Base-by-base conservation (phyloP, 2,329 filamentous ascomycete genomes). In the Hymenoscyphus albidus region DNA sequence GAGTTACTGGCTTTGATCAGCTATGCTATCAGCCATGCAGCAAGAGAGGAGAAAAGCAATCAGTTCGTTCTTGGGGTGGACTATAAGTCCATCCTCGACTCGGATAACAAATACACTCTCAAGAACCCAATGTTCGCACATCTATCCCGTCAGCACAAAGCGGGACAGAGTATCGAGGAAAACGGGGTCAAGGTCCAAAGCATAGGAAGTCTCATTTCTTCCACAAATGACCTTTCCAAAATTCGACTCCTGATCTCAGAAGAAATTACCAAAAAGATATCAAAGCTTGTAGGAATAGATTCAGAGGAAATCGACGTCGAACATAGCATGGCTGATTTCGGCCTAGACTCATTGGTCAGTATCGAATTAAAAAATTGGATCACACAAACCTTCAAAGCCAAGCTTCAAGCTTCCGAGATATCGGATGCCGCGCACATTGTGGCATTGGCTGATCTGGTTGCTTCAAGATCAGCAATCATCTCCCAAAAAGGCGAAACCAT, bases 381-480 rank as follows among this genome's bases (percentile, higher is more conserved):
- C 14, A 56, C 40, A 18, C 60, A 60, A 32, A 71, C 70, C 10
- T 73, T 75, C 55, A 65, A 70, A 56, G 67, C 68, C 5, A 56
- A 65, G 0, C 35, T 75, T 9, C 72, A 74, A 58, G 70, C 72
- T 4, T 69, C 72, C n/a, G 73, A 75, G 58, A 66, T 74, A n/a
- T 62, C 63, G 16, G 69, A 69, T 39, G 67, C 72, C 2, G 57
- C 56, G 10, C 70, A 67, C 35, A 70, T 75, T 54, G 18, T 58
- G 27, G 63, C 66, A 1, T 63, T 75, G 31, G 70, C 69, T 3
- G 62, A 59, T 14, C 56, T 68, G 10, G 62, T 74, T 18, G 67
- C 66, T 3, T 63, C 59, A 16, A 65, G 68, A 42, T 72, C 72
- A 31, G 71, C 70, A 62, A 58, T 72, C 10, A 62, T 68, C 14